phyloP scores from a whole-genome alignment of 140 eudicot species.

The Stevia rebaudiana region DNA sequence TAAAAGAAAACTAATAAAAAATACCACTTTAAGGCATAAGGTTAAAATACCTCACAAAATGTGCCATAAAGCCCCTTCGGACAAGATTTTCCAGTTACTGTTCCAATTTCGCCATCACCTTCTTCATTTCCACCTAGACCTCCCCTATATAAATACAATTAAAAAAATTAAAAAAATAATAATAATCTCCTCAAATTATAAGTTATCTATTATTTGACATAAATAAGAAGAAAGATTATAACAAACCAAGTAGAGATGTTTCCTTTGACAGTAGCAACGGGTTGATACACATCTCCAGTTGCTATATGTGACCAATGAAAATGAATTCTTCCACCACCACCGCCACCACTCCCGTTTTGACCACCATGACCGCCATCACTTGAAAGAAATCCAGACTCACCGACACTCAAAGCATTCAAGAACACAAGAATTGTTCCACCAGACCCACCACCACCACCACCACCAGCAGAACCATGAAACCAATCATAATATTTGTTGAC shows the following conservation, averaged over 20 bases:
- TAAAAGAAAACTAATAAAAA: slow-evolving; percentile 10
- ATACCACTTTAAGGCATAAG: slow-evolving; percentile 1
- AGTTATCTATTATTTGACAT: slow-evolving; percentile 3
- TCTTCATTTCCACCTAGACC: slow-evolving; percentile 57
- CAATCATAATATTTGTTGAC: slow-evolving; percentile 16
- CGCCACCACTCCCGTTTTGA: slow-evolving; percentile 80
- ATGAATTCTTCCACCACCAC: slow-evolving; percentile 96
- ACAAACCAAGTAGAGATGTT: slow-evolving; percentile 67
- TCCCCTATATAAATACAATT: slow-evolving; percentile 43
- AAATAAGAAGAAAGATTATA: neutral
- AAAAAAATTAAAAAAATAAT: slow-evolving; percentile 5
- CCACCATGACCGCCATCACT: slow-evolving; percentile 80
- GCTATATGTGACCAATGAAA: slow-evolving; percentile 93
- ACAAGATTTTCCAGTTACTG: slow-evolving; percentile 82
- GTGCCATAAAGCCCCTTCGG: slow-evolving; percentile 93
- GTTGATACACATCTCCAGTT: slow-evolving; percentile 87
- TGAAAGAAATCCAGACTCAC: slow-evolving; percentile 55
- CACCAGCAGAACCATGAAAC: slow-evolving; percentile 26
- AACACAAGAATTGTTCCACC: slow-evolving; percentile 89
- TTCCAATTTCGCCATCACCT: slow-evolving; percentile 67
- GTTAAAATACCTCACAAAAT: slow-evolving; percentile 66
- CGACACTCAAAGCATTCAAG: slow-evolving; percentile 44
- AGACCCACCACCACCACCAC: slow-evolving; percentile 28
- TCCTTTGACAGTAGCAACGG: slow-evolving; percentile 69
- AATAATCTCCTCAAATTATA: neutral